These are phyloP conservation scores for Thermomyces lanuginosus DNA, from an alignment of 2,329 filamentous ascomycete genomes.

Conservation along the genomic window DNA sequence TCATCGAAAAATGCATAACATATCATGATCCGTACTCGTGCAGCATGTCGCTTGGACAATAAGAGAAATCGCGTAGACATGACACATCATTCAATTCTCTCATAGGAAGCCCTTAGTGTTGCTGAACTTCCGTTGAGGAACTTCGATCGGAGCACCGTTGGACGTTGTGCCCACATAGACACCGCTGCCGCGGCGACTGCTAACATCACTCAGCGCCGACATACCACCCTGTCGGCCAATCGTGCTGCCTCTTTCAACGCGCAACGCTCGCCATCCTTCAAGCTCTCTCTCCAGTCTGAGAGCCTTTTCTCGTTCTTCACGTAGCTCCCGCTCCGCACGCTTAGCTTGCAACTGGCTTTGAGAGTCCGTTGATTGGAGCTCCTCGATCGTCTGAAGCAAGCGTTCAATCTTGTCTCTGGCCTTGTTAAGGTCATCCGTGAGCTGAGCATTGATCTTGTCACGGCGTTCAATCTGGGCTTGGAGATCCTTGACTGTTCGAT, in stretches of 20 bases:
- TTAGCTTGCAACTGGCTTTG: slow-evolving; percentile 64
- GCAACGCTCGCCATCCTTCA: slow-evolving; percentile 59
- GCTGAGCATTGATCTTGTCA: slow-evolving; percentile 67
- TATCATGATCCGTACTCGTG: slow-evolving; percentile 2
- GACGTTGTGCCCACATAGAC: slow-evolving; percentile 20
- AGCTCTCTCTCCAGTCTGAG: slow-evolving; percentile 74
- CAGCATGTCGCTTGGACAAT: neutral
- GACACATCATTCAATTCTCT: neutral
- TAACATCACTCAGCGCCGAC: slow-evolving; percentile 22
- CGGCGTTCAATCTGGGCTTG: slow-evolving; percentile 84
- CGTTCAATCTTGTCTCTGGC: slow-evolving; percentile 83
- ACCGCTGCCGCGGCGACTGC: slow-evolving; percentile 24
- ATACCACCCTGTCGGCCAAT: slow-evolving; percentile 14
- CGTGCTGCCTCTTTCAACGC: slow-evolving; percentile 42
- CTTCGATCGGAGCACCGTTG: slow-evolving; percentile 30
- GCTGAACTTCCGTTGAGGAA: slow-evolving; percentile 52
- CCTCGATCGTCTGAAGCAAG: slow-evolving; percentile 78
- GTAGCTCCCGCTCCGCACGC: slow-evolving; percentile 73
- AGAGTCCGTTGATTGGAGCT: slow-evolving; percentile 77
- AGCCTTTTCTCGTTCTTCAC: slow-evolving; percentile 71
- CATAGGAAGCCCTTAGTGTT: slow-evolving; percentile 65
- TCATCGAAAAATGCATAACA: slow-evolving; percentile 1
- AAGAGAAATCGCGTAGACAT: neutral
- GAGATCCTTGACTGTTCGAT: slow-evolving; percentile 84
- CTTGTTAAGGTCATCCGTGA: slow-evolving; percentile 68